Conservation (phyloP, 2,329 filamentous ascomycete species). For the Sporothrix schenckii region DNA sequence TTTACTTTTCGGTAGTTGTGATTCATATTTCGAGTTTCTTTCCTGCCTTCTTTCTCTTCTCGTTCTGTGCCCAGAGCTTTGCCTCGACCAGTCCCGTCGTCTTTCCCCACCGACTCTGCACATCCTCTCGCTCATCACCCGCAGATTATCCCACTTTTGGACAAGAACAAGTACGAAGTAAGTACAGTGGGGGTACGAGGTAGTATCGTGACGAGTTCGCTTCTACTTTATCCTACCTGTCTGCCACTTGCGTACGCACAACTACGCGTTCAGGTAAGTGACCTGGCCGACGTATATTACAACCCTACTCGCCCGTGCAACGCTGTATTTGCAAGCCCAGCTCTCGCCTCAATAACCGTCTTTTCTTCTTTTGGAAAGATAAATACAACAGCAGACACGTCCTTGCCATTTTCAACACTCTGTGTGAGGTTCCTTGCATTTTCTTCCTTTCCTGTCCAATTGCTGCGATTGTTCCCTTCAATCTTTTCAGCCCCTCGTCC, state of each 20-base stretch:
- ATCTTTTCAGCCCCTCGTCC: not conserved
- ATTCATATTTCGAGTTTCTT: too few relatives aligned
- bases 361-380: conserved; percentile 18
- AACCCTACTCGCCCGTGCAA: not conserved
- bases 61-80: too few relatives aligned
- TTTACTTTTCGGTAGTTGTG: too few relatives aligned
- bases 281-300: not conserved
- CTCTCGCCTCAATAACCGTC: not conserved
- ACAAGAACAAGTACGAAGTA: too few relatives aligned
- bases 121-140: conserved; percentile 1
- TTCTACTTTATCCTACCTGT: not conserved
- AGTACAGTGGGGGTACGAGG: not conserved
- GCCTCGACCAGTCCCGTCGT: not conserved
- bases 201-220: conserved; percentile 4
- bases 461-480: not conserved
- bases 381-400: conserved; percentile 3
- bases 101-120: not conserved
- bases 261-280: too few relatives aligned
- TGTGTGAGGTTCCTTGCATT: not conserved
- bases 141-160: not conserved
- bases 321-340: conserved; percentile 4
- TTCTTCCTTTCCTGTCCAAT: not conserved
- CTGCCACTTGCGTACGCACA: not conserved
- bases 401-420: not conserved
- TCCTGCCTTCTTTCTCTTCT: too few relatives aligned